Conservation (phyloP, 192 early-diverging fungal species). For the Coemansia aciculifera region DNA sequence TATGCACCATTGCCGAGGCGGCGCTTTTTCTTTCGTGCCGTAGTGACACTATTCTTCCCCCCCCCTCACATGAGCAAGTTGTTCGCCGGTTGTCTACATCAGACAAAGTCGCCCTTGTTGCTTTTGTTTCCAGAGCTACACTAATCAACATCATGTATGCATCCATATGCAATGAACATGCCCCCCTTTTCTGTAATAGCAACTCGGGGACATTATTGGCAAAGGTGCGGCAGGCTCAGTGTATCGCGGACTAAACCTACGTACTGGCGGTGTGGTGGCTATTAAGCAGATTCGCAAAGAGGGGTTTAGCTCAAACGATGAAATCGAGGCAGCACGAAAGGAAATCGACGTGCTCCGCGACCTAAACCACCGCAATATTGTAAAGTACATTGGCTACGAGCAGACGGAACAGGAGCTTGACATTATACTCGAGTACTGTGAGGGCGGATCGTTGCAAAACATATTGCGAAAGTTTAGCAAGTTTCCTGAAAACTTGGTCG, state of each 20-base stretch:
- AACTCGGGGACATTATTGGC: constrained; percentile 72
- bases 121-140: background rate
- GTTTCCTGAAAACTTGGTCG: constrained; percentile 70
- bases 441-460: constrained; percentile 71
- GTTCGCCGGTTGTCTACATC: background rate
- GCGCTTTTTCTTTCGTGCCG: background rate
- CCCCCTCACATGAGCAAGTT: background rate
- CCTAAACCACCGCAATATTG: constrained; percentile 67
- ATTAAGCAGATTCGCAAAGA: constrained; percentile 69
- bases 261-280: constrained; percentile 68
- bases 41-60: background rate
- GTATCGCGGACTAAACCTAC: constrained; percentile 66
- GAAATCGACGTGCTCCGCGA: constrained; percentile 87
- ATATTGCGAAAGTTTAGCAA: constrained; percentile 72
- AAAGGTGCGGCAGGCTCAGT: constrained; percentile 75
- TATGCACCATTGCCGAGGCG: background rate
- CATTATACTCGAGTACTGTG: constrained; percentile 84
- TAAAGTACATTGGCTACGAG: constrained; percentile 75
- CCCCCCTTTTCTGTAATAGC: constrained; percentile 27
- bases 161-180: background rate
- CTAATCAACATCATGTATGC: constrained; percentile 7
- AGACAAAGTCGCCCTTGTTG: background rate
- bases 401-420: constrained; percentile 69
- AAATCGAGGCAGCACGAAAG: constrained; percentile 63
- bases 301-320: constrained; percentile 61